A percentile compares a stretch with the other conserved stretches of the same genome.
phyloP scores from a whole-genome alignment of 306 rosid species.

The Benincasa hispida region DNA sequence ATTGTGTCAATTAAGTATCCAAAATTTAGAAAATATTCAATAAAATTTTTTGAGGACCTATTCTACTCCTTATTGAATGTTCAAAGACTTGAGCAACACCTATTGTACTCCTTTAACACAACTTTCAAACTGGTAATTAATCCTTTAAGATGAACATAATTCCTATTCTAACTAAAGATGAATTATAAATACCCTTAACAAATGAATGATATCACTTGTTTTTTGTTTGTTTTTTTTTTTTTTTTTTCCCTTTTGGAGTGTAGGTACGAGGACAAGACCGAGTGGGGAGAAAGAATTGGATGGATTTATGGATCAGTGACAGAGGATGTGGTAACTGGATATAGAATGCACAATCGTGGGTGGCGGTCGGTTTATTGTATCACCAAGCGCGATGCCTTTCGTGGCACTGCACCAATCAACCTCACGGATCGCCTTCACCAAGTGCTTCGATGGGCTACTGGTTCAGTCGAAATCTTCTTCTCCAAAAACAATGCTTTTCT shows the following conservation, averaged over 20 bases:
- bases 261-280: conserved; percentile 81
- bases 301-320: conserved; percentile 91
- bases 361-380: conserved; percentile 80
- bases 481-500: conserved; percentile 67
- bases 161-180: not conserved
- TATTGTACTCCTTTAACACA: no score
- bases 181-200: not conserved
- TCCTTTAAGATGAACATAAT: not conserved
- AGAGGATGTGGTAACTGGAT: conserved; percentile 80
- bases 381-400: conserved; percentile 75
- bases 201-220: not conserved
- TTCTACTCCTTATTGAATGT: no score
- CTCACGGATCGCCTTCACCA: conserved; percentile 79
- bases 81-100: no score
- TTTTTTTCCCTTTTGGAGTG: not conserved
- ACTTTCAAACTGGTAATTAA: no score
- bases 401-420: conserved; percentile 74
- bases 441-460: conserved; percentile 82
- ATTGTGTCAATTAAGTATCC: no score
- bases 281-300: conserved; percentile 79
- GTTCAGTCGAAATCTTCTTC: conserved; percentile 80
- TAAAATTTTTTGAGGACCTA: no score
- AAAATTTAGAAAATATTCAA: no score
- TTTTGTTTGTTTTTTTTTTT: no score
- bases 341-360: conserved; percentile 89